Conservation (phyloP, 805 yeast species). For the Metschnikowia dekortorum region DNA sequence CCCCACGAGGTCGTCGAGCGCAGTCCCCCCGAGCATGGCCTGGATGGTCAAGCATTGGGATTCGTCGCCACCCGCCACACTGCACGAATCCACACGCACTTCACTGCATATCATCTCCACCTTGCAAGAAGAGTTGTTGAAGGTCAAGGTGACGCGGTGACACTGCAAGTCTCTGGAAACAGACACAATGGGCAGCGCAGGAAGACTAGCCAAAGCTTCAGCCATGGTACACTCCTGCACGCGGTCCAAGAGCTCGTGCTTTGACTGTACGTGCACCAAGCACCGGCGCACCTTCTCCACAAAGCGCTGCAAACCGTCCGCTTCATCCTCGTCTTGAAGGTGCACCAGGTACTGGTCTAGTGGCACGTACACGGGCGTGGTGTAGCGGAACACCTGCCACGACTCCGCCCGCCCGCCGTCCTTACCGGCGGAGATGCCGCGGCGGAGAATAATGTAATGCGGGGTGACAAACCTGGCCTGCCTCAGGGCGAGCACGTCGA, state of each 20-base stretch:
- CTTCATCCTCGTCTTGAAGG: conserved; percentile 14
- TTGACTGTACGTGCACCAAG: conserved; percentile 26
- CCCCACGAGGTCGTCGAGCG: neutral
- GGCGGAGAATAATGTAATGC: conserved; percentile 45
- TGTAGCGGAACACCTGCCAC: conserved; percentile 35
- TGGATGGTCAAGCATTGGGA: conserved; percentile 5
- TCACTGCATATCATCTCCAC: conserved; percentile 22
- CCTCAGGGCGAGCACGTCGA: conserved; percentile 36
- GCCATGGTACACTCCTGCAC: conserved; percentile 6
- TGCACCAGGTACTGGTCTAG: conserved; percentile 15
- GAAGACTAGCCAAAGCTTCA: neutral
- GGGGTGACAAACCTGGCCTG: conserved; percentile 31
- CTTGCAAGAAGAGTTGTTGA: conserved; percentile 5
- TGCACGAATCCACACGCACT: conserved; percentile 9
- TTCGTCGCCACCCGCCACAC: conserved; percentile 1
- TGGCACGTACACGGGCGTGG: conserved; percentile 32
- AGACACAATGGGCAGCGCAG: conserved; percentile 7
- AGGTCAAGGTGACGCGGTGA: conserved; percentile 16
- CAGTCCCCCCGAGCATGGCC: conserved; percentile 8
- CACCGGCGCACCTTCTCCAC: conserved; percentile 20
- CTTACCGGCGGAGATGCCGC: neutral
- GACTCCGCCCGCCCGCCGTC: neutral
- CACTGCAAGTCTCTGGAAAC: conserved; percentile 25
- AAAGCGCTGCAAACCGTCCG: conserved; percentile 19
- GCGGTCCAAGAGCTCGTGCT: conserved; percentile 26